These are phyloP conservation scores for Cladobotryum protrusum DNA, from an alignment of 2,329 filamentous ascomycete species.

Conservation along the genomic window DNA sequence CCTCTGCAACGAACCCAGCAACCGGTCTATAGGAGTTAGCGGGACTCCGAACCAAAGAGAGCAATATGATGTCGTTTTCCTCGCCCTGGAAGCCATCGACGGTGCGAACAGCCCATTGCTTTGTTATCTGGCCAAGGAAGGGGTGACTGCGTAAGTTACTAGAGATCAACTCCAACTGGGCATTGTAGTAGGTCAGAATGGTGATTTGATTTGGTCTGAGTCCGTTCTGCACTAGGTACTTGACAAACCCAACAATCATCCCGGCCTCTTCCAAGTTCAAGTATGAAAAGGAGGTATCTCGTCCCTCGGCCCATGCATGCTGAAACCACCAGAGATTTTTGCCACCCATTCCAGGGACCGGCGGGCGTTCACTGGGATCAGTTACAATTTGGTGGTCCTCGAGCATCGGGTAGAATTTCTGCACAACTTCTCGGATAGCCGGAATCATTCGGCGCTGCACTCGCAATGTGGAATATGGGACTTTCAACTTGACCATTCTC, in stretches of 20 bases:
- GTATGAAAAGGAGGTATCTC: conserved; percentile 58
- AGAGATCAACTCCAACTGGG: conserved; percentile 64
- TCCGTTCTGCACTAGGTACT: conserved; percentile 66
- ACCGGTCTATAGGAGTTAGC: conserved; percentile 27
- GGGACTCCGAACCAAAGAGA: conserved; percentile 75
- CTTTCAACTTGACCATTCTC: conserved; percentile 59
- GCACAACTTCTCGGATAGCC: conserved; percentile 37
- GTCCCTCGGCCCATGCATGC: conserved; percentile 55
- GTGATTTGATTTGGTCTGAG: conserved; percentile 59
- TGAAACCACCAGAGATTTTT: conserved; percentile 37
- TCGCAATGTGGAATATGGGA: conserved; percentile 59
- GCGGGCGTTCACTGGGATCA: conserved; percentile 26
- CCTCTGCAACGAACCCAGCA: conserved; percentile 68
- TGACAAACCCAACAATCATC: conserved; percentile 68
- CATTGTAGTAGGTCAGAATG: conserved; percentile 81
- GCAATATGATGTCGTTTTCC: conserved; percentile 75
- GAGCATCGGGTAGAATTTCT: conserved; percentile 41
- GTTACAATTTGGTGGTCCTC: conserved; percentile 38
- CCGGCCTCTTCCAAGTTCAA: conserved; percentile 63
- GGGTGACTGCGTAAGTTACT: conserved; percentile 35
- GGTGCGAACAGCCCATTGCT: conserved; percentile 59
- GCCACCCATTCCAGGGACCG: conserved; percentile 41
- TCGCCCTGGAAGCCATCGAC: conserved; percentile 90
- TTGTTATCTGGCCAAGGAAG: conserved; percentile 20
- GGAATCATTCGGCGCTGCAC: conserved; percentile 59